Base-by-base conservation (phyloP, 768 basidiomycete genomes). In the Termitomyces titanicus region DNA sequence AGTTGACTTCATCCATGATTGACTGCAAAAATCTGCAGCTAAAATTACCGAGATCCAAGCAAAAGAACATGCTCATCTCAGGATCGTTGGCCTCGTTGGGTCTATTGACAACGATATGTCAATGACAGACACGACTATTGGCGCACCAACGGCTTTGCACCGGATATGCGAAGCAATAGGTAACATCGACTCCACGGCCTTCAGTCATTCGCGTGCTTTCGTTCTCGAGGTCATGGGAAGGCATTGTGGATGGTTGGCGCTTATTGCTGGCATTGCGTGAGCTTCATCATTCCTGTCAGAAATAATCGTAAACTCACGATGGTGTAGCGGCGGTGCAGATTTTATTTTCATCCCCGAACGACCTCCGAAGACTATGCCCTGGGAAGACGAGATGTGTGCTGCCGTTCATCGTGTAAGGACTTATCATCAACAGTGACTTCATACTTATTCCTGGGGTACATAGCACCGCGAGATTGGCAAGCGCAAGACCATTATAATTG, bases 101-200 rank as follows among this genome's bases (percentile, higher is more conserved):
- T 96, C 94, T 4, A 98, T 99, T 67, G 97, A 99, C 73, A 99
- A 99, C 65, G 97, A 98, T 68, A 98, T 99, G 95, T 89, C 91
- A 15, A 80, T 96, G 82, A 98, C 97, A 20, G 94, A 98, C 71
- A 71, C 97, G 66, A 99, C 97, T 7, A 98, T 98, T 65, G 97
- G 96, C 46, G 96, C 94, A 1, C 86, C 92, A 0, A 99, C 96
- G 2, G 96, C 96, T 18, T 75, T 99, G 35, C 94, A 96, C 61
- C 84, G 97, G 39, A 98, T 98, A 52, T 98, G 97, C 72, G 97
- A 98, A 70, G 86, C 94, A 25, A 91, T 99, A 70, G 97, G 98
- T 68, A 96, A 94, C 61, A 98, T 99, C 71, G 95, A 94, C 63
- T 95, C 94, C 5, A 98, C 97, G 8, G 97, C 97, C 7, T 82